Evolutionary conservation across 1,284 basidiomycete species (phyloP), one percentile per base, ranked within the genome.

Genomic region (Marasmius sp.): DNA sequence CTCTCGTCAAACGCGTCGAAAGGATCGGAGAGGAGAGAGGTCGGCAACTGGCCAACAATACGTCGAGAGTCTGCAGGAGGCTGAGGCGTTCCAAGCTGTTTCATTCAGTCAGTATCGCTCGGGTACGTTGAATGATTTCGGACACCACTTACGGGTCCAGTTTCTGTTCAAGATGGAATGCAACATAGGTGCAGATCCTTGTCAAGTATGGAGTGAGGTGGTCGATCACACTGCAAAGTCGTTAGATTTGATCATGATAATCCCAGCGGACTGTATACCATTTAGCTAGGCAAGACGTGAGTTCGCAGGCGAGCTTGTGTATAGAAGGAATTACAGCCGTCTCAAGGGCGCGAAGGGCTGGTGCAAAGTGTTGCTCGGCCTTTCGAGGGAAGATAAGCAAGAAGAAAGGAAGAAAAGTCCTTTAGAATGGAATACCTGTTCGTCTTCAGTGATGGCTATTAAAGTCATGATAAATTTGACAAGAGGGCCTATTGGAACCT

Each of bases 401-500:
- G 45, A 12, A 22, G 34, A 20, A 16, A 12, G 67, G 16, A 20
- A 48, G 2, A 57, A 36, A 57, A 51, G 57, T 64, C 38, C 45
- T 51, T 58, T 54, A 58, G 68, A 73, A 36, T 64, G 79, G 62
- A 66, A 37, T 38, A 78, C 79, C 69, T 75, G 85, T 64, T 85
- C 85, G 39, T 88, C 84, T n/a, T 70, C 70, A 1, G 82, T 82
- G 58, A 88, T 84, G 41, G 81, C 79, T 37, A 95, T 69, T 37
- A 91, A 73, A 16, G 81, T 78, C 33, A 76, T 69, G 45, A 78
- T 79, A 58, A 91, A 79, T 51, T 78, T 75, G n/a, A 81, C 74
- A 16, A 91, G 66, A 41, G 77, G 67, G 6, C 92, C 92, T 12
- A 93, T 70, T 0, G 94, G 92, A 2, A 96, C 71, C 50, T 85